Evolutionary conservation across 2,329 filamentous ascomycete genomes (phyloP), one percentile per base, ranked within the genome.

Genomic region (Metarhizium robertsii): DNA sequence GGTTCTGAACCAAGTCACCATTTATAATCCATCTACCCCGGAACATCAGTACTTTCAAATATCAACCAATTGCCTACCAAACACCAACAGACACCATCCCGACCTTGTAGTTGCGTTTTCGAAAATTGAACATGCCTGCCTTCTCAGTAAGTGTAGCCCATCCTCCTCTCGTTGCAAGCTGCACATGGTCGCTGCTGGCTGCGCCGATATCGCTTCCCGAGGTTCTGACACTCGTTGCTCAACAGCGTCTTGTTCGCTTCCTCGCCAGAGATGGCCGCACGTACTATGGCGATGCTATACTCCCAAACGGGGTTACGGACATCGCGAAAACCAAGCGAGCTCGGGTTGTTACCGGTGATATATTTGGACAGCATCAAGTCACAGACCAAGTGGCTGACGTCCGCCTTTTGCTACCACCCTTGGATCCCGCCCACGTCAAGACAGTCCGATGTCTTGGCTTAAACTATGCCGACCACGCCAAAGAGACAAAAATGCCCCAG

Each of bases 221-320:
- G 32, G 6, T 11, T 11, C 42, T 45, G n/a, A 20, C 42, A 16
- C 42, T 30, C 50, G 16, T 46, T 30, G 55, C 52, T 55, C 48
- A 50, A 56, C 64, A 89, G 83, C 82, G 85, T 64, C 83, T 91
- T 43, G 75, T 91, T 61, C 84, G 87, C 53, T 91, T 90, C 71
- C 78, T 89, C 8, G 83, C 86, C 63, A 82, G 79, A 62, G 84
- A 90, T 64, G 86, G 86, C 66, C 76, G 76, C 55, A 79, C 80
- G 40, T 87, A 88, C 70, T 88, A 89, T 60, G 88, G 87, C 61
- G 86, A 91, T 71, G 86, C 87, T 58, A 81, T 90, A 55, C 78
- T 90, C 20, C 83, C 85, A 3, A 53, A 69, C 0, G 84, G 83
- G 20, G 71, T 78, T 43, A 80, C 68, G 51, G 83, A 89, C 63